Conservation (phyloP, 176 grass and related monocot genomes). For the Zizania latifolia region DNA sequence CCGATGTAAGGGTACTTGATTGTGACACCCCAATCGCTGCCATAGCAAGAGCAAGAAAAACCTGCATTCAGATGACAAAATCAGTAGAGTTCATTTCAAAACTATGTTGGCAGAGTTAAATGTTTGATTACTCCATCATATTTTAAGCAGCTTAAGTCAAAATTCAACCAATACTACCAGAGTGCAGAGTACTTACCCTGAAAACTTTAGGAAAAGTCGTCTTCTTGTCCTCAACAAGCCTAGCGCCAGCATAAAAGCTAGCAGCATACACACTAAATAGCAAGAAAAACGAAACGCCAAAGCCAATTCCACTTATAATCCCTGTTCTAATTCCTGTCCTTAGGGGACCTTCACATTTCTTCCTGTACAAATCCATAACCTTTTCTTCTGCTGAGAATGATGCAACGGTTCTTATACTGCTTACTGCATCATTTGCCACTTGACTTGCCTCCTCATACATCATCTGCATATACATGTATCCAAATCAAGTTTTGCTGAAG, state of each 20-base stretch:
- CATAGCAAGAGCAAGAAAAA: constrained; percentile 96
- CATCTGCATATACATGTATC: constrained; percentile 46
- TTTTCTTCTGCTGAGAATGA: constrained; percentile 89
- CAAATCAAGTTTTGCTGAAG: constrained; percentile 11
- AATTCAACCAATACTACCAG: neutral
- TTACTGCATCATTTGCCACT: constrained; percentile 88
- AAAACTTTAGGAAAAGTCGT: constrained; percentile 96
- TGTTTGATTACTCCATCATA: no score
- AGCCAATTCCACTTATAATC: constrained; percentile 78
- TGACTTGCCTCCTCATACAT: constrained; percentile 97
- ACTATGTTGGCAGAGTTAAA: neutral
- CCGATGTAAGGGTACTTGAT: constrained; percentile 86
- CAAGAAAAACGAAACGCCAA: constrained; percentile 94
- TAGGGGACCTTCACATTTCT: constrained; percentile 77
- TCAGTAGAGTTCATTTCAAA: constrained; percentile 5
- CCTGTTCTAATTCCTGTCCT: constrained; percentile 74
- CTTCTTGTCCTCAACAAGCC: constrained; percentile 65
- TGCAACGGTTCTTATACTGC: constrained; percentile 80
- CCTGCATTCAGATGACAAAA: constrained; percentile 36
- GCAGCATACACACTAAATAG: constrained; percentile 83
- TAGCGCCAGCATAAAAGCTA: constrained; percentile 94
- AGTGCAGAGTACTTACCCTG: constrained; percentile 38
- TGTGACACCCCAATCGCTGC: constrained; percentile 93
- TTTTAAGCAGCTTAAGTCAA: neutral
- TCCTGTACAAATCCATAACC: constrained; percentile 82